phyloP scores from a whole-genome alignment of 2,329 filamentous ascomycete species.

The Parafenestella ontariensis region DNA sequence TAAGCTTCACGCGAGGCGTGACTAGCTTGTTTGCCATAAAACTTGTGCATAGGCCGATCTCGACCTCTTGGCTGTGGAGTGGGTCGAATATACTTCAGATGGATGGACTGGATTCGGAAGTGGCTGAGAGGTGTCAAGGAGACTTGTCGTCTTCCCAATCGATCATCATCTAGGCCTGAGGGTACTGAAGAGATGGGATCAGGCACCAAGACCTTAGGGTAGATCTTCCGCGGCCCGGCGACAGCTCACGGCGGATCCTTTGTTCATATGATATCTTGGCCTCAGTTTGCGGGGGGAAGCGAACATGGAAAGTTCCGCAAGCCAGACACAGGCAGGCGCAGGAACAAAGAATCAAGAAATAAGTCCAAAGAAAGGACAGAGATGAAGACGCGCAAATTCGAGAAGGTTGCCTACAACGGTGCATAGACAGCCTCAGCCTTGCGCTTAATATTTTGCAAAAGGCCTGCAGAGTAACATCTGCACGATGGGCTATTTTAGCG shows the following conservation, averaged over 20 bases:
- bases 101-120: slow-evolving; percentile 4
- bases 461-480: slow-evolving; percentile 4
- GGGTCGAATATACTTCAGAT: slow-evolving; percentile 1
- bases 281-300: neutral
- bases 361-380: neutral
- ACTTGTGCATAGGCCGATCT: slow-evolving; percentile 7
- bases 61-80: slow-evolving; percentile 8
- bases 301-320: neutral
- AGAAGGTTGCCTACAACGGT: neutral
- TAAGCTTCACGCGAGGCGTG: slow-evolving; percentile 4
- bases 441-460: neutral
- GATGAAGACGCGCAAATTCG: neutral
- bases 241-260: neutral
- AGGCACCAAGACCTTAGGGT: neutral
- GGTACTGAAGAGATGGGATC: neutral
- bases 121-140: slow-evolving; percentile 14
- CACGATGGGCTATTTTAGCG: slow-evolving; percentile 1
- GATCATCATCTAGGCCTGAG: slow-evolving; percentile 1
- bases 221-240: neutral
- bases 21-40: slow-evolving; percentile 6
- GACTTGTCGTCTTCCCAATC: slow-evolving; percentile 2
- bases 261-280: neutral
- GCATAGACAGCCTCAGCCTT: slow-evolving; percentile 1
- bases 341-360: neutral
- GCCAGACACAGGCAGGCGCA: neutral